Evolutionary conservation across 371 early-diverging fungal genomes (phyloP).

Genomic region (Rhizopus stolonifer): DNA sequence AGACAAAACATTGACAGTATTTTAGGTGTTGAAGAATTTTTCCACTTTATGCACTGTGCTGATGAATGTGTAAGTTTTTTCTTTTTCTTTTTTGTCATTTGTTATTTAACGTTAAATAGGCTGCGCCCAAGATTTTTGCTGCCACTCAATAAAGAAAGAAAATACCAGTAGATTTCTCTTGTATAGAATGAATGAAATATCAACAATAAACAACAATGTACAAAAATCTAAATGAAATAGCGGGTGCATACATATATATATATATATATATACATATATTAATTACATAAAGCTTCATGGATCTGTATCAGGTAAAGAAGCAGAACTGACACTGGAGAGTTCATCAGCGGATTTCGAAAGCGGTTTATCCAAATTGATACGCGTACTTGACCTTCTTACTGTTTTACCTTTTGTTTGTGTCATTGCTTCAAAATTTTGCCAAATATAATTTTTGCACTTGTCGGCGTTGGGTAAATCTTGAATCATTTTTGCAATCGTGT

Average conservation of each 20-base stretch:
- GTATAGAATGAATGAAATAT: too few relatives aligned
- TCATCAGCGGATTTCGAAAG: not conserved
- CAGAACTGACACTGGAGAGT: not conserved
- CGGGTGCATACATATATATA: too few relatives aligned
- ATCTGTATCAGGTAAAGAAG: conserved; percentile 1
- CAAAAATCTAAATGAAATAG: too few relatives aligned
- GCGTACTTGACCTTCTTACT: conserved; percentile 18
- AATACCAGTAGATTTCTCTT: too few relatives aligned
- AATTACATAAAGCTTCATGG: not conserved
- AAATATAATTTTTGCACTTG: conserved; percentile 71
- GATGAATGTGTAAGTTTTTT: conserved; percentile 54
- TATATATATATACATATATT: too few relatives aligned
- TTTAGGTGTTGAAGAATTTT: conserved; percentile 59
- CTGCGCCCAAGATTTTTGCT: conserved; percentile 53
- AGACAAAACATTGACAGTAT: not conserved
- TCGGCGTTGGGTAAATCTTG: conserved; percentile 81
- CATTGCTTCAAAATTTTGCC: conserved; percentile 61
- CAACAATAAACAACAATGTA: too few relatives aligned
- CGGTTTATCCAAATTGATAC: not conserved
- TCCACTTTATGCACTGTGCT: conserved; percentile 61
- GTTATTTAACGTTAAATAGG: conserved; percentile 17
- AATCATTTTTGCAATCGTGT: conserved; percentile 83
- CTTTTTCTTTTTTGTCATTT: not conserved
- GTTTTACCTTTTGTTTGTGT: conserved; percentile 26
- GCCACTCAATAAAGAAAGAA: conserved; percentile 35